A percentile compares a stretch with the other conserved stretches of the same genome.
These are phyloP conservation scores for Fusarium falciforme DNA, from an alignment of 2,329 filamentous ascomycete genomes.

Conservation along the genomic window DNA sequence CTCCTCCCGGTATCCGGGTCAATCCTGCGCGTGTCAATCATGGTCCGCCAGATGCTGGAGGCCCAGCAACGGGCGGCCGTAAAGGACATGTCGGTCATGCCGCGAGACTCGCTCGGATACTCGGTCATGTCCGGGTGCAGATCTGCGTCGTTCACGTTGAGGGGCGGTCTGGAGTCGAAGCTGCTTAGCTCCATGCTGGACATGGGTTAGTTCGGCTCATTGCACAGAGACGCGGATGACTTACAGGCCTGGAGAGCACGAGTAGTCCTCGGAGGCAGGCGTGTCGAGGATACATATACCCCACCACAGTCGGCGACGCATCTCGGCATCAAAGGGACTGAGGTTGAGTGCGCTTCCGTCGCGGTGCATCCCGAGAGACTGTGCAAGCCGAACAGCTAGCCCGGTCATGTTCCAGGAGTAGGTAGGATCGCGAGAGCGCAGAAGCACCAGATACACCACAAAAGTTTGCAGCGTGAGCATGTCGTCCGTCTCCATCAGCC, in stretches of 20 bases:
- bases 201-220: neutral
- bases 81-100: constrained; percentile 21
- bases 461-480: constrained; percentile 13
- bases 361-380: constrained; percentile 15
- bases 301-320: constrained; percentile 18
- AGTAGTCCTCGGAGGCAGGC: constrained; percentile 12
- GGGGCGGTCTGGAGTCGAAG: constrained; percentile 6
- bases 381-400: constrained; percentile 4
- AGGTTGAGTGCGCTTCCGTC: constrained; percentile 14
- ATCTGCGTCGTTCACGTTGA: constrained; percentile 13
- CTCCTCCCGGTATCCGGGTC: constrained; percentile 8
- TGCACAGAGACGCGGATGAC: neutral
- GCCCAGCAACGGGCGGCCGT: constrained; percentile 15
- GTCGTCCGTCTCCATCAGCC: constrained; percentile 12
- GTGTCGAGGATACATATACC: constrained; percentile 17
- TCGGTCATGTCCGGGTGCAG: constrained; percentile 10
- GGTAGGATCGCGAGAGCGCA: constrained; percentile 10
- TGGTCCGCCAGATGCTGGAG: constrained; percentile 14
- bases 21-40: constrained; percentile 13
- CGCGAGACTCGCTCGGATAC: constrained; percentile 1
- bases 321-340: constrained; percentile 13
- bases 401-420: constrained; percentile 15
- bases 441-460: constrained; percentile 7
- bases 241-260: constrained; percentile 10
- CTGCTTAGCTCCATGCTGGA: constrained; percentile 16